Base-by-base conservation (phyloP, 2,329 filamentous ascomycete species). In the Metarhizium rileyi region DNA sequence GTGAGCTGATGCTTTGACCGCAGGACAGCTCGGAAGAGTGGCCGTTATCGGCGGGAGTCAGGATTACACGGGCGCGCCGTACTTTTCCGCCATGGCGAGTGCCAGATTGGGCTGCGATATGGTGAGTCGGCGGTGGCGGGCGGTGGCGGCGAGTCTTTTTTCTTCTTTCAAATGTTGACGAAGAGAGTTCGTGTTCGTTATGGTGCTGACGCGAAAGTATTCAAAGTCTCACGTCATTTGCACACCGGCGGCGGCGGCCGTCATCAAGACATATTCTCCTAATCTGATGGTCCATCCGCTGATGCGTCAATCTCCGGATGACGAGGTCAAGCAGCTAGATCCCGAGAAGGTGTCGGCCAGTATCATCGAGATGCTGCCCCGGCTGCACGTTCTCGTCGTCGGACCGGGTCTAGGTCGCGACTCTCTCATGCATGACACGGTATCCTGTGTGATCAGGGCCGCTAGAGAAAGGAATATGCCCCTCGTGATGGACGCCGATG, bases 271-370 rank as follows among this genome's bases (percentile, higher is more conserved):
- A 4, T 98, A 97, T 72, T 96, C 90, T 20, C 93, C 93, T 3
- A 96, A 97, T 66, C 76, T 98, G 26, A 98, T 98, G 91, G 93
- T 98, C 10, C 93, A 97, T 67, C 93, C 93, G 1, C 80, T 96
- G 57, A 91, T 98, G 81, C 86, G 89, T 27, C 88, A 93, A 67
- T 80, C 68, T 10, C 51, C 63, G 3, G 46, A 33, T 28, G 68
- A 74, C 48, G 56, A 55, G 20, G 54, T 57, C 4, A 28, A 52
- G 1, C 78, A 84, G 50, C 72, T 72, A 12, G 75, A 80, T 56
- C 76, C 85, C 2, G 73, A 72, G 12, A 63, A 72, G 48, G 76
- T 95, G 44, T 80, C 87, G 8, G 68, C 76, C 23, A 71, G 78
- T 47, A 85, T 97, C 56, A 78, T 90, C 53, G 80, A 77, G 52